Percentiles rank a stretch among this genome's conserved stretches.
These are phyloP conservation scores for Aspergillus pseudonomiae DNA, from an alignment of 2,329 filamentous ascomycete genomes.

Conservation along the genomic window DNA sequence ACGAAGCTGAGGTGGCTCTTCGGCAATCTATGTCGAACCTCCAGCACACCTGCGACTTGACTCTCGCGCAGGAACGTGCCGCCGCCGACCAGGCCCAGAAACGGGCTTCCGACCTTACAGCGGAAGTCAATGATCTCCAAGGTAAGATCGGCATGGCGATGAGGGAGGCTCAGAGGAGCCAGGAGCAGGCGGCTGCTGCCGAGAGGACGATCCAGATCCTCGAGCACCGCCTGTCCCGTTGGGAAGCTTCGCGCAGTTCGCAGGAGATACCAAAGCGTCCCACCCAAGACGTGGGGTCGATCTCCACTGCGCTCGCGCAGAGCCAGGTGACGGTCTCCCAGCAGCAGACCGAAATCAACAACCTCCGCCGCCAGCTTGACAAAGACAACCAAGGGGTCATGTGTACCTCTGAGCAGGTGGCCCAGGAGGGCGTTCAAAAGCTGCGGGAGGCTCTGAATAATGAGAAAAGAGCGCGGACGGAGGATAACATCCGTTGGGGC, in stretches of 20 bases:
- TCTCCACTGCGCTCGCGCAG: conserved; percentile 19
- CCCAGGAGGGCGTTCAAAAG: conserved; percentile 12
- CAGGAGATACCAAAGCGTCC: conserved; percentile 21
- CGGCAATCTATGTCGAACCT: conserved; percentile 12
- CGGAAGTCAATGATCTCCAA: conserved; percentile 11
- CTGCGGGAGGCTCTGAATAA: conserved; percentile 14
- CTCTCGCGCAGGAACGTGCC: conserved; percentile 11
- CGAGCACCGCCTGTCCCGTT: conserved; percentile 17
- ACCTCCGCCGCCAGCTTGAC: conserved; percentile 16
- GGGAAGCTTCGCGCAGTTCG: conserved; percentile 1
- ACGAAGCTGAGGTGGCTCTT: background rate
- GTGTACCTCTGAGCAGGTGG: conserved; percentile 6
- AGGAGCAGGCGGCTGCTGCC: conserved; percentile 5
- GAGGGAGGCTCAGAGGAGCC: conserved; percentile 15
- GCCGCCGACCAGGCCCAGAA: background rate
- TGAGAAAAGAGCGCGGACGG: conserved; percentile 16
- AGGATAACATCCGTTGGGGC: conserved; percentile 21
- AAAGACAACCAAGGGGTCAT: conserved; percentile 5
- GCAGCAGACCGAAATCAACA: conserved; percentile 15
- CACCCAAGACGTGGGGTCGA: conserved; percentile 14
- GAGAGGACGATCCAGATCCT: conserved; percentile 15
- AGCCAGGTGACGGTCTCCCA: conserved; percentile 16
- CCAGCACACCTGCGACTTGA: conserved; percentile 10
- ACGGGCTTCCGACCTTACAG: background rate
- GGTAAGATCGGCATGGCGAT: conserved; percentile 9